Percentiles rank a stretch among this genome's conserved stretches.
phyloP scores from a whole-genome alignment of 345 rosid genomes.

The Citrus hindsii region DNA sequence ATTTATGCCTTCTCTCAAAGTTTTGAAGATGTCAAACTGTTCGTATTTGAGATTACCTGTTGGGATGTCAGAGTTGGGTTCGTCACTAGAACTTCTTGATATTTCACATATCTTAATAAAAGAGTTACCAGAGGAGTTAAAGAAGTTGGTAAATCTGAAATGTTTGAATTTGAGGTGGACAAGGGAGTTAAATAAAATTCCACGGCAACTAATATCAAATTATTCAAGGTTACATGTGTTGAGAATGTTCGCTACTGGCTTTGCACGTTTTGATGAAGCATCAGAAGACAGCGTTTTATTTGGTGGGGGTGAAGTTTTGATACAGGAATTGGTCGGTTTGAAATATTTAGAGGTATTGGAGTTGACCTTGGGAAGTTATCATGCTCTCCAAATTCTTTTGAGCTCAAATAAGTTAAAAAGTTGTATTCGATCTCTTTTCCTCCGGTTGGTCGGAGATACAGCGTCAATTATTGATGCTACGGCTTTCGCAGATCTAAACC shows the following conservation, averaged over 20 bases:
- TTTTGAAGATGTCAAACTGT: slow-evolving; percentile 30
- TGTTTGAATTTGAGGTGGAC: no score
- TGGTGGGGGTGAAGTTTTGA: not conserved
- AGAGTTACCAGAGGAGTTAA: no score
- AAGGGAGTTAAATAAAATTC: no score
- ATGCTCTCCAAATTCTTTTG: not conserved
- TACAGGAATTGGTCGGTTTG: slow-evolving; percentile 3
- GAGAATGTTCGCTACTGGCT: no score
- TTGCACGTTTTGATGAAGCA: no score
- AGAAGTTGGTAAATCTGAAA: no score
- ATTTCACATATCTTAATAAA: fast-evolving
- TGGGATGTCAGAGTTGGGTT: not conserved
- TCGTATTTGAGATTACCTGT: not conserved
- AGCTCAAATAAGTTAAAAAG: not conserved
- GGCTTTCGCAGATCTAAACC: not conserved
- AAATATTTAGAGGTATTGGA: not conserved
- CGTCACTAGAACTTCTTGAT: no score
- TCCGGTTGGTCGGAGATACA: not conserved
- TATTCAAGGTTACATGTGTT: no score
- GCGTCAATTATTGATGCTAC: not conserved
- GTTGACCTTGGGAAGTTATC: not conserved
- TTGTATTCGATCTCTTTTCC: not conserved
- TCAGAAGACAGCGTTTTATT: not conserved
- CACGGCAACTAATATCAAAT: no score
- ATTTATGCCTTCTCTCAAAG: slow-evolving; percentile 5